Evolutionary conservation across 2,329 filamentous ascomycete species (phyloP).

Genomic region (Pseudogymnoascus sp.): DNA sequence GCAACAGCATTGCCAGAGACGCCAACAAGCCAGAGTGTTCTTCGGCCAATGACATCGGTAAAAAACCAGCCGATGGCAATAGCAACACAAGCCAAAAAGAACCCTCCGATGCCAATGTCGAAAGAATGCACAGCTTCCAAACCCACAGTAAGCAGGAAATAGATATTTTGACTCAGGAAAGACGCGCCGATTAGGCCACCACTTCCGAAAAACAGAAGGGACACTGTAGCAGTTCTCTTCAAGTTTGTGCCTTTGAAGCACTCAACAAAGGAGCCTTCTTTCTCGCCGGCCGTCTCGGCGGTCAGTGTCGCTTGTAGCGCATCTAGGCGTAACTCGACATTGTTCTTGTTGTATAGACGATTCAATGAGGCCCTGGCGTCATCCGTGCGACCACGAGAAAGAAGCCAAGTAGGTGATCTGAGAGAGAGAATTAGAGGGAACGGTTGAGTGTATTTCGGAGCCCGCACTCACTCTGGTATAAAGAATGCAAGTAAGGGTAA

Average conservation of each 20-base stretch:
- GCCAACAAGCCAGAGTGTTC: slow-evolving; percentile 28
- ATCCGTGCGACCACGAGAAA: slow-evolving; percentile 8
- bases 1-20: slow-evolving; percentile 14
- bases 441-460: not conserved
- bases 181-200: slow-evolving; percentile 17
- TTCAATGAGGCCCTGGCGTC: slow-evolving; percentile 12
- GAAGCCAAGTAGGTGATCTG: slow-evolving; percentile 17
- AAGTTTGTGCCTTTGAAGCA: slow-evolving; percentile 31
- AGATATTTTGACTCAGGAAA: slow-evolving; percentile 19
- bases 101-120: slow-evolving; percentile 19
- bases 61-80: slow-evolving; percentile 18
- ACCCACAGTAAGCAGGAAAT: slow-evolving; percentile 19
- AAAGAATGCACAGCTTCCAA: slow-evolving; percentile 16
- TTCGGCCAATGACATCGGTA: slow-evolving; percentile 28
- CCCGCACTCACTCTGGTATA: not conserved
- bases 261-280: slow-evolving; percentile 20
- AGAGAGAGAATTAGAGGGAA: not conserved
- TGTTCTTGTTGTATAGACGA: slow-evolving; percentile 15
- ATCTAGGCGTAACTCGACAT: slow-evolving; percentile 15
- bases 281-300: not conserved
- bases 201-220: slow-evolving; percentile 27
- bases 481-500: not conserved
- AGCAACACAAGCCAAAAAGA: slow-evolving; percentile 16
- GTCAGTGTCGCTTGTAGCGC: slow-evolving; percentile 10
- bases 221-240: slow-evolving; percentile 31